A percentile compares a stretch with the other conserved stretches of the same genome.
phyloP scores from a whole-genome alignment of 1,139 yeast species.

The Pichia sp. region DNA sequence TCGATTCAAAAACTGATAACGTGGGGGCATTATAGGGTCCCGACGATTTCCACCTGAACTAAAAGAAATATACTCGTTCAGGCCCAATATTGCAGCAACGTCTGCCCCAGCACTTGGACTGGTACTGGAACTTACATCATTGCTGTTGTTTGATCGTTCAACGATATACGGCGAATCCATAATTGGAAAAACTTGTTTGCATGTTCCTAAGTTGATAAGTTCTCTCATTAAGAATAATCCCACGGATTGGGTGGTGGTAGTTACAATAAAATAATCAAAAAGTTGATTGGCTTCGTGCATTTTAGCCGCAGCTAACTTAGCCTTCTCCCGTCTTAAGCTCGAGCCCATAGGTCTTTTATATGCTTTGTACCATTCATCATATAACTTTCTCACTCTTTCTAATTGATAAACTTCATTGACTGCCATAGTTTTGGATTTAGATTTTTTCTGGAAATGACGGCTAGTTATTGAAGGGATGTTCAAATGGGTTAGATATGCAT shows the following conservation, averaged over 20 bases:
- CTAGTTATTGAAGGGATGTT: slow-evolving; percentile 22
- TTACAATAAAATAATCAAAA: slow-evolving; percentile 30
- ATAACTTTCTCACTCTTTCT: slow-evolving; percentile 6
- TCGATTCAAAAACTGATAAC: slow-evolving; percentile 35
- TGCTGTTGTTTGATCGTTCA: neutral
- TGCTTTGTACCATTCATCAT: slow-evolving; percentile 1
- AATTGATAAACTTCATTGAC: neutral
- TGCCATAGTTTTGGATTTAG: neutral
- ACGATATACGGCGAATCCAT: slow-evolving; percentile 4
- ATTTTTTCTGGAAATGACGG: neutral
- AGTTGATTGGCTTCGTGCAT: neutral
- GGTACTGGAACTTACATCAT: slow-evolving; percentile 25
- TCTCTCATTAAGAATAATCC: slow-evolving; percentile 49
- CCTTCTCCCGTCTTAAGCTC: no score
- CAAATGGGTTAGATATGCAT: slow-evolving; percentile 41
- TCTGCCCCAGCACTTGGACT: slow-evolving; percentile 32
- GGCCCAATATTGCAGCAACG: neutral
- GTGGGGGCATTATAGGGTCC: neutral
- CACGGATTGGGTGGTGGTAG: slow-evolving; percentile 39
- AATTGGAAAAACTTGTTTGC: slow-evolving; percentile 11
- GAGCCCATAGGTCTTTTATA: neutral
- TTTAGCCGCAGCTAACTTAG: no score
- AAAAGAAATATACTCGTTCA: slow-evolving; percentile 30
- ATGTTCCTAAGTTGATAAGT: slow-evolving; percentile 38
- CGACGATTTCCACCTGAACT: neutral